phyloP scores from a whole-genome alignment of 306 rosid genomes.

The Casuarina cunninghamiana region DNA sequence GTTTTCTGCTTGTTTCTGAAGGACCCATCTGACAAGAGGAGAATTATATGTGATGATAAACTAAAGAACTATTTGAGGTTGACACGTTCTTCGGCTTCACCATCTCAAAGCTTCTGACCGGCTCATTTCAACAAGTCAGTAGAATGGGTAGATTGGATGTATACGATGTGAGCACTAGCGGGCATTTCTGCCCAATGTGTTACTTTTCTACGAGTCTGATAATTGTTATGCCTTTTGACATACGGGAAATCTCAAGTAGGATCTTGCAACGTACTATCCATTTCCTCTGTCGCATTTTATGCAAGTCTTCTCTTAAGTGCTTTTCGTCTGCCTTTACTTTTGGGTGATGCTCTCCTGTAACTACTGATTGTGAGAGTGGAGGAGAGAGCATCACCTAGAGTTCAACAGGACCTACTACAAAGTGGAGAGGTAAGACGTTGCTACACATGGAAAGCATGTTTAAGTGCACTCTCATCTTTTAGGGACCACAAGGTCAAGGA shows the following conservation, averaged over 20 bases:
- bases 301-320: not conserved
- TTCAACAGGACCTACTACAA: not conserved
- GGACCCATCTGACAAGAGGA: slow-evolving; percentile 33
- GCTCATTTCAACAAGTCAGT: slow-evolving; percentile 25
- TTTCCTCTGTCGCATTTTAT: not conserved
- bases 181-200: slow-evolving; percentile 28
- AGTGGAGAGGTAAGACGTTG: not conserved
- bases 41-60: slow-evolving; percentile 23
- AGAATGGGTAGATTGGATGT: slow-evolving; percentile 16
- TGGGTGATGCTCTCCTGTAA: not conserved
- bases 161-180: slow-evolving; percentile 20
- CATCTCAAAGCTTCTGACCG: slow-evolving; percentile 27
- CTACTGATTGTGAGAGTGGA: not conserved
- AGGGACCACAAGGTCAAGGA: not conserved
- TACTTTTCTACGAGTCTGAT: not conserved
- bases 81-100: slow-evolving; percentile 27
- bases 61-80: slow-evolving; percentile 21
- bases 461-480: not conserved
- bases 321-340: not conserved
- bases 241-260: slow-evolving; percentile 21
- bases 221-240: slow-evolving; percentile 4
- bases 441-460: slow-evolving; percentile 1
- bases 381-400: not conserved
- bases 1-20: slow-evolving; percentile 21
- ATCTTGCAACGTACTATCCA: not conserved